Base-by-base conservation (phyloP, 2,329 filamentous ascomycete genomes). In the Colletotrichum coccodes region DNA sequence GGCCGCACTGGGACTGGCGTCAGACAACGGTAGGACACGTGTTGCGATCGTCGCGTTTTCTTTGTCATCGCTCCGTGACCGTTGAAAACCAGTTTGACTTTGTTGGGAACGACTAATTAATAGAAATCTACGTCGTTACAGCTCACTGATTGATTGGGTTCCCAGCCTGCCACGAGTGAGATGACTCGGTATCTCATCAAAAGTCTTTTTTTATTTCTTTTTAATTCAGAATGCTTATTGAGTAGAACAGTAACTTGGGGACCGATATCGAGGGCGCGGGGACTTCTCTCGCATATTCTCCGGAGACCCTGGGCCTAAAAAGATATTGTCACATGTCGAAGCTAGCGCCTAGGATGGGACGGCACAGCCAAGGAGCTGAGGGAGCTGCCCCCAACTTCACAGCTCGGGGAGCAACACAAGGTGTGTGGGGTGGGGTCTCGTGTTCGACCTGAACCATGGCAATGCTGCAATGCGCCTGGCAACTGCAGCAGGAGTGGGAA, bases 281-380 rank as follows among this genome's bases (percentile, higher is more conserved):
- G 38, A 26, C 28, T 26, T 12, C 4, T 26, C 4, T 26, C 12
- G 16, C 34, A 28, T 14, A 36, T 16, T 11, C 7, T 42, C n/a
- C 34, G 26, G 18, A 32, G 42, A 34, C 21, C 28, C 16, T 34
- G 40, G 28, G 21, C 56, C 32, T 9, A 49, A 26, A 49, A 62
- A 54, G 34, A 42, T 50, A 63, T 60, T 68, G 32, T 70, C 68
- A 69, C 68, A 70, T 70, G 68, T 68, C 65, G 46, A 47, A 68
- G 52, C 47, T 68, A 47, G 54, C 54, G 40, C 49, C 65, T 47
- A 50, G 62, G 26, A 59, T 69, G 47, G 61, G 61, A 65, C 54
- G 56, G 61, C 66, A 65, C 40, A 66, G 36, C 61, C 61, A 65
- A 60, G 49, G 32, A 65, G 49, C 65, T 65, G 47, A 65, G 40